These are phyloP conservation scores for Ilyonectria sp. DNA, from an alignment of 2,329 filamentous ascomycete species.

Conservation along the genomic window DNA sequence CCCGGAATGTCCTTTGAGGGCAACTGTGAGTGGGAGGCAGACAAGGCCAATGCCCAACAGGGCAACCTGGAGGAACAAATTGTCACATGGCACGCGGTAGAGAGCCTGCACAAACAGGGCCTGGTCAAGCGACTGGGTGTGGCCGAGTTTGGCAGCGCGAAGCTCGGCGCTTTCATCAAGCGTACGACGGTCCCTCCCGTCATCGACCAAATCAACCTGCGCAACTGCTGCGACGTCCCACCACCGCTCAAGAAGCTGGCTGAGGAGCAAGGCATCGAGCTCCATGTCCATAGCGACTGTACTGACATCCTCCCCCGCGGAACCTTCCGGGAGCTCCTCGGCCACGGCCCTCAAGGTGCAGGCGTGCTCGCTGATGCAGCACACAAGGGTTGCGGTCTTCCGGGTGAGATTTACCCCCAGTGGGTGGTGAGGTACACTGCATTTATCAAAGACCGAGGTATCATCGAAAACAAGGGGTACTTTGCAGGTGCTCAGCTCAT, in stretches of 20 bases:
- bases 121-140: slow-evolving; percentile 84
- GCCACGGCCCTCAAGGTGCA: slow-evolving; percentile 79
- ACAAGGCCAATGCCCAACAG: slow-evolving; percentile 72
- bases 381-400: slow-evolving; percentile 69
- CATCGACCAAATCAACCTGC: slow-evolving; percentile 96
- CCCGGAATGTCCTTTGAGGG: slow-evolving; percentile 95
- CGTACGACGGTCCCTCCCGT: slow-evolving; percentile 80
- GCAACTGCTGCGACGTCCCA: slow-evolving; percentile 96
- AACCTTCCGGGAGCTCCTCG: slow-evolving; percentile 87
- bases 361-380: slow-evolving; percentile 79
- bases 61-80: slow-evolving; percentile 78
- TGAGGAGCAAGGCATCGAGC: slow-evolving; percentile 85
- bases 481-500: slow-evolving; percentile 87
- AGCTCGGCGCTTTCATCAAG: slow-evolving; percentile 83
- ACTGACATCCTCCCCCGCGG: slow-evolving; percentile 91
- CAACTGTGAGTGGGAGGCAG: slow-evolving; percentile 85
- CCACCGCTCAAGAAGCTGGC: slow-evolving; percentile 88
- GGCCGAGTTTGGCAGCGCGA: slow-evolving; percentile 90
- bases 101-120: slow-evolving; percentile 80
- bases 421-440: slow-evolving; percentile 99
- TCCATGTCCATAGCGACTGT: slow-evolving; percentile 95
- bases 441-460: slow-evolving; percentile 91
- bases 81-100: slow-evolving; percentile 80
- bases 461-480: slow-evolving; percentile 98
- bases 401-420: slow-evolving; percentile 85